Base-by-base conservation (phyloP, 768 basidiomycete genomes). In the Kwoniella dendrophila region DNA sequence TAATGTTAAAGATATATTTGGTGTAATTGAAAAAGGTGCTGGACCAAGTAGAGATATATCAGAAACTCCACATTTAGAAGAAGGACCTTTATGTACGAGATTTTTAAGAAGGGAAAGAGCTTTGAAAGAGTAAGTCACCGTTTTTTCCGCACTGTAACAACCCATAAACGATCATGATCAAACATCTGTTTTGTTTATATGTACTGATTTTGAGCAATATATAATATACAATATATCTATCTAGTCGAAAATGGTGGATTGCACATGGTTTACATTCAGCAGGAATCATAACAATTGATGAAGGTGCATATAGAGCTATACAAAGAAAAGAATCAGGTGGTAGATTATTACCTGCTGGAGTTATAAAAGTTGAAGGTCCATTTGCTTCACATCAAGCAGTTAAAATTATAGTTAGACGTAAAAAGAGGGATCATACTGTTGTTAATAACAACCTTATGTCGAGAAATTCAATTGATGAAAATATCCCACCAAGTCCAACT, bases 331-430 rank as follows among this genome's bases (percentile, higher is more conserved):
- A 82, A 34, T 92, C 90, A 3, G 95, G 94, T 14, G 94, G 94
- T 6, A 84, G 94, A 6, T 81, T 98, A 8, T 85, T 99, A n/a
- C 86, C 96, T 1, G 94, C 86, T 10, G 96, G 96, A 18, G 94
- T 99, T 3, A 74, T 92, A 20, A 87, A 86, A 12, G 87, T 97
- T 53, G 85, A 88, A 48, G 96, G 95, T 18, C 85, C 85, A 0
- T 99, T 98, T 75, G 95, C 94, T 1, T 88, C 89, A 1, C 92
- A 93, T 4, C 95, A 98, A 78, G 96, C 95, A 4, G 95, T 99
- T 40, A 84, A 87, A 32, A 87, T 98, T 51, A 83, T 89, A 58
- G 80, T 83, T 2, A 83, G 90, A 12, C 62, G 69, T n/a, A 61
- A 63, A 29, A 52, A 50, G 38, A 45, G 63, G 11, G 36, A 62